phyloP scores from a whole-genome alignment of 805 yeast genomes.

The Monosporozyma yasuniensis region DNA sequence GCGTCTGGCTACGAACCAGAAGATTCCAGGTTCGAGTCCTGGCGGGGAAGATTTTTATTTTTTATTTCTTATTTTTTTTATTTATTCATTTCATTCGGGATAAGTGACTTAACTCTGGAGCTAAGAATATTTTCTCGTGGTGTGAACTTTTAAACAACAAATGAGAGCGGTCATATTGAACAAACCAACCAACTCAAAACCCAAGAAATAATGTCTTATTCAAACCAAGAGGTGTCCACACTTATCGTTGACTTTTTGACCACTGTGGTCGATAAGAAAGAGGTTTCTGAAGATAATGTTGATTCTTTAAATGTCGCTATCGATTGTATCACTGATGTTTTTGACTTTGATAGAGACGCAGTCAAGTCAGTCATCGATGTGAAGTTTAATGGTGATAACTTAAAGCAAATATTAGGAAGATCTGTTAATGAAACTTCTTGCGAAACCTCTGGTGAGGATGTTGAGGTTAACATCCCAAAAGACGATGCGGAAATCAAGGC shows the following conservation, averaged over 20 bases:
- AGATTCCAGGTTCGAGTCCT: conserved; percentile 50
- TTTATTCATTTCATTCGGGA: too few species aligned
- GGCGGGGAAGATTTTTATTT: conserved; percentile 35
- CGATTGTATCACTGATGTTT: conserved; percentile 86
- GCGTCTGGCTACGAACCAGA: conserved; percentile 62
- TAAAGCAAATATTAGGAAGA: conserved; percentile 36
- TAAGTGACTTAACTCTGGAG: neutral
- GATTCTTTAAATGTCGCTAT: conserved; percentile 92
- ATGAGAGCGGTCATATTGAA: too few species aligned
- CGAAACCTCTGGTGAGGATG: conserved; percentile 27
- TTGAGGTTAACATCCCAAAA: conserved; percentile 35
- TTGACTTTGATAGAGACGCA: conserved; percentile 50
- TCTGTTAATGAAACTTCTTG: conserved; percentile 15
- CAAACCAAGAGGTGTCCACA: conserved; percentile 60
- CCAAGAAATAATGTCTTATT: conserved; percentile 32
- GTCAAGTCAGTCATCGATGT: conserved; percentile 10
- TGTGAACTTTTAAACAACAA: too few species aligned
- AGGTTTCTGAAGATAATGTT: conserved; percentile 64
- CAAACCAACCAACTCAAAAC: neutral
- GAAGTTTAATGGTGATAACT: conserved; percentile 41
- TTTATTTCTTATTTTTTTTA: neutral
- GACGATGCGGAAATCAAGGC: conserved; percentile 47
- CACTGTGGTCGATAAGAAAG: conserved; percentile 47
- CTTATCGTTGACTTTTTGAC: conserved; percentile 68
- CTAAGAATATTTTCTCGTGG: neutral